A percentile compares a stretch with the other conserved stretches of the same genome.
These are phyloP conservation scores for Trametes sp. DNA, from an alignment of 1,284 basidiomycete genomes.

Conservation along the genomic window DNA sequence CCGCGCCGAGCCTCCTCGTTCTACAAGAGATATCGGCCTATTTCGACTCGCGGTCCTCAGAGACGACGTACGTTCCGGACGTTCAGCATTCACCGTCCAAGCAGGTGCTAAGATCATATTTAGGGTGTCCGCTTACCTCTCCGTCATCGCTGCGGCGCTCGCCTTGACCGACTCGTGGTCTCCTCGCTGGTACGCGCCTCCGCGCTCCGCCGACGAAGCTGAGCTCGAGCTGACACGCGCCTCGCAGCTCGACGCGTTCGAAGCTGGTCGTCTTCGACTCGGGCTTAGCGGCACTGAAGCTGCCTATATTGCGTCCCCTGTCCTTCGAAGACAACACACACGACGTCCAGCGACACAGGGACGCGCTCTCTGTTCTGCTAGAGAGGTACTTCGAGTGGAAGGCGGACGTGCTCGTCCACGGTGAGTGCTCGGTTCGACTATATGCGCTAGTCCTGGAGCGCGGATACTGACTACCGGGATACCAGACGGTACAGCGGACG, in stretches of 20 bases:
- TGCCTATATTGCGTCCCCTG: constrained; percentile 58
- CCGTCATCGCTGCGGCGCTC: constrained; percentile 53
- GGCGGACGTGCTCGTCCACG: constrained; percentile 15
- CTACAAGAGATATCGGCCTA: constrained; percentile 71
- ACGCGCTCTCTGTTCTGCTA: constrained; percentile 27
- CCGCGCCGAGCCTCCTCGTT: constrained; percentile 61
- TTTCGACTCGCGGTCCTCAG: constrained; percentile 47
- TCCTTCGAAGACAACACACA: constrained; percentile 24
- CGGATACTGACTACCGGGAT: neutral
- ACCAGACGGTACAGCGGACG: neutral
- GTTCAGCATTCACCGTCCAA: neutral
- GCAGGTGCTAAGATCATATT: neutral
- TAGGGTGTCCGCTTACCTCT: constrained; percentile 58
- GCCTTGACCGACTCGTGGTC: constrained; percentile 45
- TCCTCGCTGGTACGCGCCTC: constrained; percentile 28
- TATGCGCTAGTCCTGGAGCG: neutral
- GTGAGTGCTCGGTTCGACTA: constrained; percentile 2
- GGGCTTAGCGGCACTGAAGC: constrained; percentile 56
- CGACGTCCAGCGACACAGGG: constrained; percentile 10
- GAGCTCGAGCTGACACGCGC: neutral
- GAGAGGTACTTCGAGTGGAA: constrained; percentile 36
- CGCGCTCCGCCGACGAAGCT: neutral
- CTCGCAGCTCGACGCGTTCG: constrained; percentile 35
- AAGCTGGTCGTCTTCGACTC: constrained; percentile 72
- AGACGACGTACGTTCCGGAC: constrained; percentile 35